phyloP scores from a whole-genome alignment of 768 basidiomycete species.

The Porpolomopsis calyptriformis region DNA sequence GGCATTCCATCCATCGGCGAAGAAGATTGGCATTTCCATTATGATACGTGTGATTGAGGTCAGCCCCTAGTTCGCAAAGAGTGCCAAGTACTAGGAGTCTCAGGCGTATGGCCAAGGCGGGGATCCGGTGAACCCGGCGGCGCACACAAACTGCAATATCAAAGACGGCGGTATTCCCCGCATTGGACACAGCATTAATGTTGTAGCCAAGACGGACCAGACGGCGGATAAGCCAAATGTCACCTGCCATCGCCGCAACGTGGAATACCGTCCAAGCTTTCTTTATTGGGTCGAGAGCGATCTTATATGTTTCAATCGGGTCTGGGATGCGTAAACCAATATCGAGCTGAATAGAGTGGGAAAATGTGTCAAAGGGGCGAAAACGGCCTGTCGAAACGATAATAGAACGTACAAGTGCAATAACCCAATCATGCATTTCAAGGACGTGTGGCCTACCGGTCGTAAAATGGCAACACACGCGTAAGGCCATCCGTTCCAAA shows the following conservation, averaged over 20 bases:
- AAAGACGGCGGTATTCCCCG: neutral
- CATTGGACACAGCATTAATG: neutral
- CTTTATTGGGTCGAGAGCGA: neutral
- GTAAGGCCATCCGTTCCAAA: neutral
- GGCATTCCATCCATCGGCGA: neutral
- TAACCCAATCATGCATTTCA: no score
- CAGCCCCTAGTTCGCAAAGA: neutral
- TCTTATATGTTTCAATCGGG: no score
- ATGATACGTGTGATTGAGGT: neutral
- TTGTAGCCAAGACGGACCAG: neutral
- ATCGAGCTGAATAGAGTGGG: neutral
- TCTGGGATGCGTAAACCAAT: neutral
- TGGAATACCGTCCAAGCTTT: neutral
- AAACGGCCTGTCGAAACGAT: neutral
- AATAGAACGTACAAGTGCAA: neutral
- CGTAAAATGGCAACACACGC: neutral
- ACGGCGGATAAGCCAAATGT: neutral
- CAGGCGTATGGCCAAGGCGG: neutral
- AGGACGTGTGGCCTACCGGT: no score
- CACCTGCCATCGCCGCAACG: neutral
- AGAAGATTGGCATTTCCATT: neutral
- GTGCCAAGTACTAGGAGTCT: neutral
- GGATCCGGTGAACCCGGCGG: no score
- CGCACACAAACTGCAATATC: no score
- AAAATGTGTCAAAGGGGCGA: neutral